Evolutionary conservation across 2,329 filamentous ascomycete species (phyloP).

Genomic region (Xylariomycetidae sp.): DNA sequence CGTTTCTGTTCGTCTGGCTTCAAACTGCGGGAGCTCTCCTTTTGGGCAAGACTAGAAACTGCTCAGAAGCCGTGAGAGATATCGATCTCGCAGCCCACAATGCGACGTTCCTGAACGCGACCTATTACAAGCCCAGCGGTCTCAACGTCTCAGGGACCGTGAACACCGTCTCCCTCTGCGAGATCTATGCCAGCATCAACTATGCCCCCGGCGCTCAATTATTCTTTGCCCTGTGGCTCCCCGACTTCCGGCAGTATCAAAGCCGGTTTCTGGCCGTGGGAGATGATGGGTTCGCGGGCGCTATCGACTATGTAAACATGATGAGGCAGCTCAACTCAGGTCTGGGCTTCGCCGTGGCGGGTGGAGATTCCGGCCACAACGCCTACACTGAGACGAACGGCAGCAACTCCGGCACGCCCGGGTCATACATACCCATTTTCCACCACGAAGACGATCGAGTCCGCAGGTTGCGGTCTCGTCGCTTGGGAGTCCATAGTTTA

Average conservation of each 20-base stretch:
- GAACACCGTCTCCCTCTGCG: conserved; percentile 2
- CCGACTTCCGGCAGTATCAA: neutral
- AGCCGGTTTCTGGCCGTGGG: conserved; percentile 7
- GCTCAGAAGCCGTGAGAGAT: no score
- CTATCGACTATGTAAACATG: conserved; percentile 12
- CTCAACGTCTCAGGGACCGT: neutral
- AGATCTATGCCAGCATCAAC: conserved; percentile 1
- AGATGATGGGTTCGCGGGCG: conserved; percentile 21
- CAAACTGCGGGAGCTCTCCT: no score
- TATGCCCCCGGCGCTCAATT: neutral
- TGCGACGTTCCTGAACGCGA: conserved; percentile 2
- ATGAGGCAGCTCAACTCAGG: conserved; percentile 13
- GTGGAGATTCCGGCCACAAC: conserved; percentile 1
- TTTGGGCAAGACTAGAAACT: no score
- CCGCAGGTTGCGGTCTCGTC: no score
- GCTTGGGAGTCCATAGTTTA: no score
- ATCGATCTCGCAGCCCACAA: conserved; percentile 1
- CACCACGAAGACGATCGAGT: no score
- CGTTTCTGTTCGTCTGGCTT: no score
- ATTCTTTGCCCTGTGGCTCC: conserved; percentile 2
- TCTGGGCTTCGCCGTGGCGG: conserved; percentile 3
- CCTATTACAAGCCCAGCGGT: neutral
- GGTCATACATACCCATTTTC: neutral
- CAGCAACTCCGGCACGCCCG: neutral
- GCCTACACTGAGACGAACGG: conserved; percentile 1